These are phyloP conservation scores for Suillus clintonianus DNA, from an alignment of 768 basidiomycete genomes.

Conservation along the genomic window DNA sequence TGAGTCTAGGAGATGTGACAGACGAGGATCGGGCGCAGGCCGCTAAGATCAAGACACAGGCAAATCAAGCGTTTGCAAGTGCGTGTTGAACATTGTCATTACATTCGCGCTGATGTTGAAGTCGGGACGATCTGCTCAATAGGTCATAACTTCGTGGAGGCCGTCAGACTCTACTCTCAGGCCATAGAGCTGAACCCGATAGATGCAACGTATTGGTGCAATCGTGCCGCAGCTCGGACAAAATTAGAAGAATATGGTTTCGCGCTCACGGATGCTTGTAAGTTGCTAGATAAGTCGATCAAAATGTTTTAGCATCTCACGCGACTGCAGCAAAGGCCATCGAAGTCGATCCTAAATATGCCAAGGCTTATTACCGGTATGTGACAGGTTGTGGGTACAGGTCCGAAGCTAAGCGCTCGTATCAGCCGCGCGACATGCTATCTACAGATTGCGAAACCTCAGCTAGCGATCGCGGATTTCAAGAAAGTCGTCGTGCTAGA, in stretches of 20 bases:
- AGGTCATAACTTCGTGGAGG: slow-evolving; percentile 76
- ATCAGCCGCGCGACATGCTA: slow-evolving; percentile 85
- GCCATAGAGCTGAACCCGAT: slow-evolving; percentile 87
- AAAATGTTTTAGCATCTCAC: neutral
- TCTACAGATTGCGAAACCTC: slow-evolving; percentile 87
- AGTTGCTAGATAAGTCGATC: slow-evolving; percentile 29
- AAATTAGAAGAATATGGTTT: slow-evolving; percentile 95
- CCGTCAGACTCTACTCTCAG: slow-evolving; percentile 77
- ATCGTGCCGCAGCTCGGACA: slow-evolving; percentile 89
- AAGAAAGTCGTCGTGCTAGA: slow-evolving; percentile 82
- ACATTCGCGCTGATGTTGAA: neutral
- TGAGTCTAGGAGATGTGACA: slow-evolving; percentile 59
- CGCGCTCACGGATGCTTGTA: slow-evolving; percentile 85
- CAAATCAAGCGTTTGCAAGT: slow-evolving; percentile 87
- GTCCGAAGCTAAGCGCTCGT: neutral
- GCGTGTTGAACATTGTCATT: slow-evolving; percentile 23
- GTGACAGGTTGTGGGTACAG: slow-evolving; percentile 14
- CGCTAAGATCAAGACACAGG: slow-evolving; percentile 72
- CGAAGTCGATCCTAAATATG: slow-evolving; percentile 83
- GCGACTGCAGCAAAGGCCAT: slow-evolving; percentile 72
- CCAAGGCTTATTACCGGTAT: slow-evolving; percentile 86
- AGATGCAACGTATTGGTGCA: slow-evolving; percentile 92
- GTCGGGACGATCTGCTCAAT: slow-evolving; percentile 7
- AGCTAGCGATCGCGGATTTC: slow-evolving; percentile 84
- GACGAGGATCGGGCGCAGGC: slow-evolving; percentile 74